Base-by-base conservation (phyloP, 2,329 filamentous ascomycete genomes). In the Mycosphaerella sp. region DNA sequence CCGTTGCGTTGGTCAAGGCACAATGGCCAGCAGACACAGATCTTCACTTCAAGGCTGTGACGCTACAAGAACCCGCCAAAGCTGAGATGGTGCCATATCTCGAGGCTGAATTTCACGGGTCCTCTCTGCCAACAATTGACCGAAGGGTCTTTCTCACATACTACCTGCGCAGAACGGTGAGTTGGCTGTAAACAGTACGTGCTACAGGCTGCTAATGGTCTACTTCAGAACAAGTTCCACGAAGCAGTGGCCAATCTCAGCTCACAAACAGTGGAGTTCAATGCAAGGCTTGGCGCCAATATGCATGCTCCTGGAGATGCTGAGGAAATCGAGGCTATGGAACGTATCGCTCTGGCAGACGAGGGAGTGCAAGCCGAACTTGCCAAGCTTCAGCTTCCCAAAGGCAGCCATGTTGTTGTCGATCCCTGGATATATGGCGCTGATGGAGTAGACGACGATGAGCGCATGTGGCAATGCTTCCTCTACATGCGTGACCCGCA, bases 371-470 rank as follows among this genome's bases (percentile, higher is more conserved):
- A 80, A 60, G 77, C 76, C 2, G 80, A 80, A 55, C 74, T 83
- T 49, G 76, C 75, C 30, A 83, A 83, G 59, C 58, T 84, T 53
- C 66, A 81, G 51, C 71, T 84, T 0, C 80, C 80, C 0, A 67
- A 78, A 56, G 79, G 78, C 16, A 73, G 79, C 6, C 73, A 74
- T 1, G 71, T 84, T 16, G 76, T 80, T 54, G 73, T 75, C 44
- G 80, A 82, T 56, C 79, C 79, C 0, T 89, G 85, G 86, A 87
- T 87, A 34, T 89, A 88, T 56, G 80, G 77, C 65, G 68, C 72
- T 9, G 74, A 76, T 60, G 74, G 74, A n/a, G 59, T 76, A 36
- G 64, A 69, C 47, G 74, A 77, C 45, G 71, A 75, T 45, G 37
- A 46, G 18, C 18, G 49, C 18, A 42, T 52, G 43, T 46, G 43